Evolutionary conservation across 1,139 yeast genomes (phyloP).

Genomic region (Magnusiomyces magnusii): DNA sequence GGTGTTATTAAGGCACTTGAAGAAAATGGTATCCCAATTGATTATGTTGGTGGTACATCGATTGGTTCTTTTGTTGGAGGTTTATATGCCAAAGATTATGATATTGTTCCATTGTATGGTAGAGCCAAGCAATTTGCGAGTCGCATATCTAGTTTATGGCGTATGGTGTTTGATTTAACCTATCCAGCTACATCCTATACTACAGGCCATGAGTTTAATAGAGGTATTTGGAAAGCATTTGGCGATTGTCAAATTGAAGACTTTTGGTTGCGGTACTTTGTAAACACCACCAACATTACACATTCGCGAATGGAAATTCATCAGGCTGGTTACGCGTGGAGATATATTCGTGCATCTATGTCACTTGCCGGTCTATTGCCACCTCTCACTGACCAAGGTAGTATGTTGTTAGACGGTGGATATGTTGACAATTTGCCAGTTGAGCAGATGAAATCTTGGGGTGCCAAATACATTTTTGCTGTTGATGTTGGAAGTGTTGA

Average conservation of each 20-base stretch:
- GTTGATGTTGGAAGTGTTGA: slow-evolving; percentile 98
- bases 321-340: slow-evolving; percentile 88
- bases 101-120: slow-evolving; percentile 84
- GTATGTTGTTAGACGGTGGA: slow-evolving; percentile 94
- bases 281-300: slow-evolving; percentile 94
- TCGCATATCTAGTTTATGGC: slow-evolving; percentile 79
- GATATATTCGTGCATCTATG: slow-evolving; percentile 94
- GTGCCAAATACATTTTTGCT: slow-evolving; percentile 83
- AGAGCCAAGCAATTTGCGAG: slow-evolving; percentile 81
- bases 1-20: slow-evolving; percentile 94
- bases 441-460: slow-evolving; percentile 73
- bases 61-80: slow-evolving; percentile 97
- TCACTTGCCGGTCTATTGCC: slow-evolving; percentile 91
- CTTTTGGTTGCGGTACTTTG: slow-evolving; percentile 83
- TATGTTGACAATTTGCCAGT: slow-evolving; percentile 93
- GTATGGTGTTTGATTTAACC: slow-evolving; percentile 74
- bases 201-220: slow-evolving; percentile 93
- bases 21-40: slow-evolving; percentile 88
- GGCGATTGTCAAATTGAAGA: slow-evolving; percentile 93
- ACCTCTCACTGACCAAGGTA: slow-evolving; percentile 71
- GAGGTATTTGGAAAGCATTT: slow-evolving; percentile 94
- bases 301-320: slow-evolving; percentile 95
- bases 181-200: slow-evolving; percentile 92
- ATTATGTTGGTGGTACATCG: slow-evolving; percentile 91
- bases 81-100: slow-evolving; percentile 84